phyloP scores from a whole-genome alignment of 2,329 filamentous ascomycete genomes.

The Colletotrichum abscissum region DNA sequence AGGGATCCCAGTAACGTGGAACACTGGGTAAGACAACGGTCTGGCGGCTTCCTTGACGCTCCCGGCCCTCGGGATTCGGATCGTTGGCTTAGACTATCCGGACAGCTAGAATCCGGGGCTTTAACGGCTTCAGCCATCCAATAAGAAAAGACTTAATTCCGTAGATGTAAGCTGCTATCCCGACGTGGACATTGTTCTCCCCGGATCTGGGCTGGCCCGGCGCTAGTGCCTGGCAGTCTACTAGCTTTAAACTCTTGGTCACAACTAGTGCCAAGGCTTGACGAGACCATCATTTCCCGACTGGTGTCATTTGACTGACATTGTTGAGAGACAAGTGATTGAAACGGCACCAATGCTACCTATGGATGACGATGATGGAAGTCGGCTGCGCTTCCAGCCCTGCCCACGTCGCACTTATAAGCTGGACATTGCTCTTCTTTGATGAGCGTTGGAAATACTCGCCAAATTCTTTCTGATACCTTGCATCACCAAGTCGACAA shows the following conservation, averaged over 20 bases:
- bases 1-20: slow-evolving; percentile 11
- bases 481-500: background rate
- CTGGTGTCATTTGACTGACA: background rate
- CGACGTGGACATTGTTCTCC: slow-evolving; percentile 1
- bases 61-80: background rate
- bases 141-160: slow-evolving; percentile 1
- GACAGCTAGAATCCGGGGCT: background rate
- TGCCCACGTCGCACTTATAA: background rate
- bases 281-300: slow-evolving; percentile 15
- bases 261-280: slow-evolving; percentile 15
- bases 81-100: slow-evolving; percentile 12
- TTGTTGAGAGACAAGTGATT: background rate
- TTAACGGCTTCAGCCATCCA: slow-evolving; percentile 9
- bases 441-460: background rate
- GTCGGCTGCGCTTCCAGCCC: too few relatives aligned
- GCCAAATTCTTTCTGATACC: background rate
- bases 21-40: background rate
- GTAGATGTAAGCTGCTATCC: background rate
- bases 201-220: slow-evolving; percentile 22
- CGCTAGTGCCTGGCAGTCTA: slow-evolving; percentile 16
- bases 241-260: background rate
- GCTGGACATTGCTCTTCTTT: background rate
- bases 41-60: background rate
- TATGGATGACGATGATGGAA: background rate
- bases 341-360: background rate